phyloP scores from a whole-genome alignment of 345 rosid species.

The Euclidium syriacum region DNA sequence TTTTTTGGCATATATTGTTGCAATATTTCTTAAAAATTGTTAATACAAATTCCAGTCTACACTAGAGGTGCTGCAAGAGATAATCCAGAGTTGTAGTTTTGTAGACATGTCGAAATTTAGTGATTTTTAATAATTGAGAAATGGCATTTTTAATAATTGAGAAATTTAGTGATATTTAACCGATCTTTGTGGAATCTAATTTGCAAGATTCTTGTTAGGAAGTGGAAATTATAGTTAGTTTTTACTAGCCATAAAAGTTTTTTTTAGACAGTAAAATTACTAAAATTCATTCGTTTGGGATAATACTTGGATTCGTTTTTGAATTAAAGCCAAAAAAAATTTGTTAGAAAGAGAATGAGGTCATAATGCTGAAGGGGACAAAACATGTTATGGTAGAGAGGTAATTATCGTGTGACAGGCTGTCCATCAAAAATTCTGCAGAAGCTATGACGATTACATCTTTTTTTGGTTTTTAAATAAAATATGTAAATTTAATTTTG shows the following conservation, averaged over 20 bases:
- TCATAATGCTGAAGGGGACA: constrained; percentile 35
- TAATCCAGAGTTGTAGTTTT: background rate
- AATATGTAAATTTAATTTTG: background rate
- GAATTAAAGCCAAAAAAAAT: constrained; percentile 22
- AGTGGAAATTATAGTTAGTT: background rate
- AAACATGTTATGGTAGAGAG: constrained; percentile 37
- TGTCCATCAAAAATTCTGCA: constrained; percentile 32
- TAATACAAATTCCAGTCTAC: background rate
- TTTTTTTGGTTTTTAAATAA: background rate
- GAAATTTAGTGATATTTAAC: too few relatives aligned
- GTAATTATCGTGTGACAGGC: constrained; percentile 34
- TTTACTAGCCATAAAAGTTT: background rate
- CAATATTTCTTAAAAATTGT: background rate
- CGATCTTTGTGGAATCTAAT: too few relatives aligned
- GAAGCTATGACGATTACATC: constrained; percentile 33
- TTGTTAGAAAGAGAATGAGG: constrained; percentile 29
- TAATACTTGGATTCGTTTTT: background rate
- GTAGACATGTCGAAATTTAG: background rate
- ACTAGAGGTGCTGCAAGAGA: background rate
- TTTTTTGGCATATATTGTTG: background rate
- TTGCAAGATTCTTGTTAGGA: background rate
- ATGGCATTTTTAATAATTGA: background rate
- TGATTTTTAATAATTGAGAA: background rate
- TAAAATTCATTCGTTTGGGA: background rate
- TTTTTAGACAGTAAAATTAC: background rate